phyloP scores from a whole-genome alignment of 2,329 filamentous ascomycete species.

The Pseudogymnoascus sp. region DNA sequence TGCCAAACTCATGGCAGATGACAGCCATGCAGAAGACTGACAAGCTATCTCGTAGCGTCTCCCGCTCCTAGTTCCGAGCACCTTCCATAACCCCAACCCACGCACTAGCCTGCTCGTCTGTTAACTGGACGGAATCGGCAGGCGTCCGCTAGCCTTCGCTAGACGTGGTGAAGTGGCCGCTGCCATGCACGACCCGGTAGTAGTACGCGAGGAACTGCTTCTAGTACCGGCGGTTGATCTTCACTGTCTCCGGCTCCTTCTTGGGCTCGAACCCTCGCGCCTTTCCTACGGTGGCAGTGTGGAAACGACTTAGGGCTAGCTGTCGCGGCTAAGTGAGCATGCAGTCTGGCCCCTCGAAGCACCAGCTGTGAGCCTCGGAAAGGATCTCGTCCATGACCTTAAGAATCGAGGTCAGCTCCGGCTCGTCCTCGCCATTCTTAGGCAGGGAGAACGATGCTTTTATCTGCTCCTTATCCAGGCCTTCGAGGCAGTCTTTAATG shows the following conservation, averaged over 20 bases:
- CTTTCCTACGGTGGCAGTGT: not conserved
- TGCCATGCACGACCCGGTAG: not conserved
- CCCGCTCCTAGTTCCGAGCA: too few species aligned
- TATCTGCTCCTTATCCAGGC: slow-evolving; percentile 13
- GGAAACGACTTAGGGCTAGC: not conserved
- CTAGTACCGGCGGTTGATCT: slow-evolving; percentile 10
- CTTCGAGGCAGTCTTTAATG: slow-evolving; percentile 10
- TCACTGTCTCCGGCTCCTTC: slow-evolving; percentile 10
- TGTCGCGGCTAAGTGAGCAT: slow-evolving; percentile 10
- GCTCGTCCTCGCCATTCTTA: slow-evolving; percentile 9
- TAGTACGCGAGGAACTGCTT: slow-evolving; percentile 10
- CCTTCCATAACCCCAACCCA: too few species aligned
- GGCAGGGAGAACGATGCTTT: slow-evolving; percentile 12
- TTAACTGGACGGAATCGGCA: not conserved
- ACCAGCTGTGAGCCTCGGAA: slow-evolving; percentile 12
- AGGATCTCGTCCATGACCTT: slow-evolving; percentile 15
- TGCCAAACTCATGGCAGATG: too few species aligned
- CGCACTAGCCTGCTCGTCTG: not conserved
- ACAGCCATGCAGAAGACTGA: too few species aligned
- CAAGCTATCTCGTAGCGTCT: too few species aligned
- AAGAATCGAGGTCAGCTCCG: slow-evolving; percentile 12
- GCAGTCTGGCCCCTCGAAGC: slow-evolving; percentile 13
- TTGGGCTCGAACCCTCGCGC: not conserved
- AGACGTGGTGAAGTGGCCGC: slow-evolving; percentile 9
- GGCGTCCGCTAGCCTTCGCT: slow-evolving; percentile 5